phyloP scores from a whole-genome alignment of 1,284 basidiomycete genomes.

The Xerocomus nothofagi region DNA sequence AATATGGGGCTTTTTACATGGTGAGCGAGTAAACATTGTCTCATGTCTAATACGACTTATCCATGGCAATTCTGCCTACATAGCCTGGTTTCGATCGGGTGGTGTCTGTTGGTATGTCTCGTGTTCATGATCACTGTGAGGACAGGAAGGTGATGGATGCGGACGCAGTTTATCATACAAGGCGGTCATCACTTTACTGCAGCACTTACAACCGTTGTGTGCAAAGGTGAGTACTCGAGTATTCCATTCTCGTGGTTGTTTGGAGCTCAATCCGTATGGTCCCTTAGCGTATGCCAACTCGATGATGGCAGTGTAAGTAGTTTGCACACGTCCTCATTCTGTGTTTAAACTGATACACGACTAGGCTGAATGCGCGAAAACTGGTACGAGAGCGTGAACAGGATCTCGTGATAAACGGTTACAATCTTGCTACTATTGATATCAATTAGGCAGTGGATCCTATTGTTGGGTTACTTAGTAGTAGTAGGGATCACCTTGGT shows the following conservation, averaged over 20 bases:
- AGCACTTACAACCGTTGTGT: conserved; percentile 1
- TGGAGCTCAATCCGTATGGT: not conserved
- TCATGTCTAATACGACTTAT: not conserved
- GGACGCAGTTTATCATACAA: conserved; percentile 3
- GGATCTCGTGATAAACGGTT: not conserved
- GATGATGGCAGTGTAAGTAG: conserved; percentile 19
- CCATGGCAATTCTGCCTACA: not conserved
- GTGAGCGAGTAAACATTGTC: not conserved
- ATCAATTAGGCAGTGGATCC: not conserved
- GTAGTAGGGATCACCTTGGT: not conserved
- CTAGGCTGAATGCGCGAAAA: conserved; percentile 16
- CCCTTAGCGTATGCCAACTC: conserved; percentile 16
- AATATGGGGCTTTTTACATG: conserved; percentile 23
- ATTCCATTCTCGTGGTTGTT: not conserved
- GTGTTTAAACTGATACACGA: conserved; percentile 2
- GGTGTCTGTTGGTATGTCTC: conserved; percentile 14
- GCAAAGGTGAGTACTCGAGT: conserved; percentile 9
- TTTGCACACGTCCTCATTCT: not conserved
- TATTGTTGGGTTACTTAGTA: not conserved
- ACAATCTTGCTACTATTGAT: conserved; percentile 8
- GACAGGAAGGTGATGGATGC: not conserved
- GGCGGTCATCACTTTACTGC: not conserved
- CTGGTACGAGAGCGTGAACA: conserved; percentile 11
- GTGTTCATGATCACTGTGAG: not conserved
- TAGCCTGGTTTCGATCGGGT: conserved; percentile 14